Evolutionary conservation across 257 asterid genomes (phyloP), one percentile per base, ranked within the genome.

Genomic region (Rubia yunnanensis): DNA sequence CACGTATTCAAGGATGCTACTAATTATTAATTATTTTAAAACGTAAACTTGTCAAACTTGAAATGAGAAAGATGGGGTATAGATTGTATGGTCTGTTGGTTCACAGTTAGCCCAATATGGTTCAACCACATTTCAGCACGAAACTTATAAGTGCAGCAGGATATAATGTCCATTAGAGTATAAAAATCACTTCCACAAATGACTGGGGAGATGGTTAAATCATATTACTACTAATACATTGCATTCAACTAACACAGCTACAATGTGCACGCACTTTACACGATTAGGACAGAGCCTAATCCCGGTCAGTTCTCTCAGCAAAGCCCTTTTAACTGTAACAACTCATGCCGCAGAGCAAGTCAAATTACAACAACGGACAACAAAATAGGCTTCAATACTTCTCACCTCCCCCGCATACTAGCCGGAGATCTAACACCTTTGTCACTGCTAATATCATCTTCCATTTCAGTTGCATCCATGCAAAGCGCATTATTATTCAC

Each of bases 381-480:
- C 49, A 22, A 46, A 50, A 39, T 46, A 22, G 54, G 60, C 35
- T 65, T 27, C 24, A 48, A 2, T 8, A 23, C 60, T 10, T 59
- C 67, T 86, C 88, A 88, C 92, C 95, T 81, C 70, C 88, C 95
- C 36, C 65, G 88, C 70, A 87, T 68, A 70, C 79, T 85, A 73
- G 84, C 71, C 18, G 88, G 96, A 54, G 94, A 92, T 26, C 85
- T 84, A 34, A 73, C 77, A 61, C 82, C 81, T 84, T 83, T 89
- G 66, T 77, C 83, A 23, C 95, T 86, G 85, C 83, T 82, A 64
- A 81, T 70, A 72, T 84, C 97, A 76, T 87, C 96, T 28, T 85
- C 86, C 46, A 80, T 70, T 68, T 85, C 95, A 10, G 69, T 78
- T 35, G 81, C 95, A 61, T 84, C 92, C 53, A 77, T 54, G 69